Base-by-base conservation (phyloP, 257 asterid genomes). In the Plantago ovata region DNA sequence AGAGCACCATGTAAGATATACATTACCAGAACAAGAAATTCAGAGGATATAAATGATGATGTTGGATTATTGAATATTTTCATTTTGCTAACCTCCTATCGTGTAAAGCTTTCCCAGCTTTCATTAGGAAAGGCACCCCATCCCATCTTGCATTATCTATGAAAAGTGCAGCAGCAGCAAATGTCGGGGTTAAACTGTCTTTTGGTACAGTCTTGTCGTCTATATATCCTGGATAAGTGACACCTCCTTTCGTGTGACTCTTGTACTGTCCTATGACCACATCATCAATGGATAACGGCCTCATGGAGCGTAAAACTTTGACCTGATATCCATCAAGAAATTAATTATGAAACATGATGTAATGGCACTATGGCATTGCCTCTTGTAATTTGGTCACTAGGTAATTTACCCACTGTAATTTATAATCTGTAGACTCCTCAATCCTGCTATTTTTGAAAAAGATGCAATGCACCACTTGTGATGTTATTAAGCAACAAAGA, bases 81-180 rank as follows among this genome's bases (percentile, higher is more conserved):
- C 50, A 61, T 28, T 57, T 39, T 21, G 60, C 77, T 45, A 36
- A 87, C 98, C 90, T 83, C 75, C 72, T 78, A 65, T 78, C 71
- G 36, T 85, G 93, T 61, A 92, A 84, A 40, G 98, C 98, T 77
- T 92, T 92, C 67, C 98, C 98, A 2, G 98, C 96, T 78, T 92
- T 92, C 98, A 92, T 92, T 32, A 92, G 78, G 62, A 92, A 92
- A 23, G 98, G 98, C 48, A 92, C 98, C 32, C 98, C 98, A 40
- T 92, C 98, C 98, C 98, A 92, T 77, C 98, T 84, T 5, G 94
- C 81, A 18, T 87, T 92, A 71, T 87, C 89, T 41, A 92, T 88
- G 77, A 92, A 87, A 68, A 92, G 94, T 39, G 98, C 95, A 57
- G 96, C 98, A 3, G 98, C 98, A 62, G 98, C 96, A 77, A 92